These are phyloP conservation scores for Candida adriatica DNA, from an alignment of 805 yeast genomes.

Conservation along the genomic window DNA sequence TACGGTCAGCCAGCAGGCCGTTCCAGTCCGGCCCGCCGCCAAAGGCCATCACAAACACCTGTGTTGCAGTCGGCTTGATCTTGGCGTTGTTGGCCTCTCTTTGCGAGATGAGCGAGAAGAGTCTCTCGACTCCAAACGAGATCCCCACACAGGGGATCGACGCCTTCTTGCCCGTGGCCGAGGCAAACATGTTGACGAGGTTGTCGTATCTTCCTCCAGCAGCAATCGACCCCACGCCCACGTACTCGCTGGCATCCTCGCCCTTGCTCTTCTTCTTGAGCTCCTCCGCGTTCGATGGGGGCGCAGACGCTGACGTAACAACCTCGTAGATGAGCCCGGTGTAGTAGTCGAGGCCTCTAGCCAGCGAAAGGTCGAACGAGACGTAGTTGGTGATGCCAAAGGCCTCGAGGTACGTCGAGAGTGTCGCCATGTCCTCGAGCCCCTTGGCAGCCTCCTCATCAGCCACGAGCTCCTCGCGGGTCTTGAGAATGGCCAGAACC, in stretches of 20 bases:
- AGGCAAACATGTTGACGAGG: constrained; percentile 92
- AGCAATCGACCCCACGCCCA: constrained; percentile 97
- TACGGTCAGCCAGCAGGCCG: constrained; percentile 88
- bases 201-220: constrained; percentile 99
- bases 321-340: constrained; percentile 97
- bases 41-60: constrained; percentile 94
- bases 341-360: constrained; percentile 96
- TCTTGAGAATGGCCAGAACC: constrained; percentile 45
- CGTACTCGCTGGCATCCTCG: constrained; percentile 92
- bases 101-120: constrained; percentile 83
- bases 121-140: constrained; percentile 94
- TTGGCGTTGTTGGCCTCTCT: constrained; percentile 54
- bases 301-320: constrained; percentile 93
- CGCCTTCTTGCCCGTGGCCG: constrained; percentile 71
- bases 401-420: constrained; percentile 76
- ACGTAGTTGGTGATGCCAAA: constrained; percentile 62
- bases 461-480: constrained; percentile 49
- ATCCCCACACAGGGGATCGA: constrained; percentile 96
- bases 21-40: constrained; percentile 98
- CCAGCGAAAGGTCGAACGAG: constrained; percentile 88
- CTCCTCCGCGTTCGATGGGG: constrained; percentile 74
- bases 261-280: constrained; percentile 42
- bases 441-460: constrained; percentile 78
- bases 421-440: constrained; percentile 66
- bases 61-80: constrained; percentile 81